These are phyloP conservation scores for Ormosia emarginata DNA, from an alignment of 306 rosid genomes.

Conservation along the genomic window DNA sequence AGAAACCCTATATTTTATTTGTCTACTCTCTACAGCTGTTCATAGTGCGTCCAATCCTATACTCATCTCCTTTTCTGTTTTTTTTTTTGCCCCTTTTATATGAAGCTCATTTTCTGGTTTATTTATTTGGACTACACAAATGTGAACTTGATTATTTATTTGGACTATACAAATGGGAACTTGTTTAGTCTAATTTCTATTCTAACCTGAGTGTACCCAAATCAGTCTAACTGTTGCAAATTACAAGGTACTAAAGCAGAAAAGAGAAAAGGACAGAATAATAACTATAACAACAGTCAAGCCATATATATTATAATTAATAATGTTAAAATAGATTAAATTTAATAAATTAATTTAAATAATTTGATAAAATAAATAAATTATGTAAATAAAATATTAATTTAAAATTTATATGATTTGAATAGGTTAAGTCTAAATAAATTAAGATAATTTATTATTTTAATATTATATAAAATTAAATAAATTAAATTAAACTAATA, in stretches of 20 bases:
- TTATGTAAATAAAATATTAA: too few relatives aligned
- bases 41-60: neutral
- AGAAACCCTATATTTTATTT: neutral
- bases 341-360: too few relatives aligned
- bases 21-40: slow-evolving; percentile 17
- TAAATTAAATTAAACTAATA: too few relatives aligned
- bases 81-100: too few relatives aligned
- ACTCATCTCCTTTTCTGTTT: neutral
- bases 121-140: too few relatives aligned
- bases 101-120: too few relatives aligned
- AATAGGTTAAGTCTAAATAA: too few relatives aligned
- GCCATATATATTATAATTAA: neutral
- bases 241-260: neutral
- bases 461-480: too few relatives aligned
- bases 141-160: neutral
- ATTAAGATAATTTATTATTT: too few relatives aligned
- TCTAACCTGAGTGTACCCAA: neutral
- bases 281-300: neutral
- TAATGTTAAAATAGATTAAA: too few relatives aligned
- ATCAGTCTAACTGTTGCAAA: neutral
- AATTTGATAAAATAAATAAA: too few relatives aligned
- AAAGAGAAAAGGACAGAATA: neutral
- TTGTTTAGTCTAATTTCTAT: neutral
- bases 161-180: neutral
- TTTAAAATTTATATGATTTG: too few relatives aligned